These are phyloP conservation scores for Colletotrichum eleusines DNA, from an alignment of 2,329 filamentous ascomycete genomes.

Conservation along the genomic window DNA sequence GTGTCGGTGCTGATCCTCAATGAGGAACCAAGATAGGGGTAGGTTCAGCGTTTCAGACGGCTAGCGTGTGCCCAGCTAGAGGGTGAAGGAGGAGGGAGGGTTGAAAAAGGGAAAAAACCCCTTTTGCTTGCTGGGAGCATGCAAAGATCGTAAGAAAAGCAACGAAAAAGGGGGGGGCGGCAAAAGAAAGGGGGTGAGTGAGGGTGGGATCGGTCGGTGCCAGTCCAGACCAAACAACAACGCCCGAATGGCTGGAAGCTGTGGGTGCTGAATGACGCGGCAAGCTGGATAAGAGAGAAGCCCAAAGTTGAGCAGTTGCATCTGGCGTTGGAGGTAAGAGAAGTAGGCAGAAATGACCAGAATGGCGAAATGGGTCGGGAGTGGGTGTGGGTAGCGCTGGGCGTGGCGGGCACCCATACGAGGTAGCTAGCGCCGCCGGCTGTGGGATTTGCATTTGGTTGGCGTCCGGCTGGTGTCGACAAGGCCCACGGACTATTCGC, in stretches of 20 bases:
- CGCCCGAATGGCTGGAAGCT: slow-evolving; percentile 29
- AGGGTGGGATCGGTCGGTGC: slow-evolving; percentile 20
- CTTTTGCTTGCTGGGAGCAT: slow-evolving; percentile 31
- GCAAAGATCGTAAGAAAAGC: slow-evolving; percentile 20
- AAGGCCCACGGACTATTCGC: slow-evolving; percentile 25
- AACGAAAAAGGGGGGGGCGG: slow-evolving; percentile 8
- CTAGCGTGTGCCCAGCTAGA: slow-evolving; percentile 38
- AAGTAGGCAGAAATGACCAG: slow-evolving; percentile 32
- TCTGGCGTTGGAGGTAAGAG: slow-evolving; percentile 7
- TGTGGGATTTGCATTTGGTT: slow-evolving; percentile 36
- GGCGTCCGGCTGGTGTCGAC: slow-evolving; percentile 21
- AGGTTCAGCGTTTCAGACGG: slow-evolving; percentile 43
- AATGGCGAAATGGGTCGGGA: slow-evolving; percentile 32
- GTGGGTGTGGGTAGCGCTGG: slow-evolving; percentile 25
- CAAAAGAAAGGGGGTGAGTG: slow-evolving; percentile 10
- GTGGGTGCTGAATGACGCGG: slow-evolving; percentile 25
- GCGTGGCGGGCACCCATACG: slow-evolving; percentile 30
- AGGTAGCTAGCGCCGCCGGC: slow-evolving; percentile 33
- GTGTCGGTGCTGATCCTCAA: slow-evolving; percentile 37
- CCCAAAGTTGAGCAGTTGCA: slow-evolving; percentile 6
- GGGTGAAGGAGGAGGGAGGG: slow-evolving; percentile 24
- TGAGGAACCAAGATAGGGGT: slow-evolving; percentile 42
- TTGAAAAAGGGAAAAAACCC: neutral
- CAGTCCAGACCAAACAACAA: slow-evolving; percentile 27
- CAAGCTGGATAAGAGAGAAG: neutral